Evolutionary conservation across 768 basidiomycete species (phyloP), one percentile per base, ranked within the genome.

Genomic region (Kwoniella newhampshirensis): DNA sequence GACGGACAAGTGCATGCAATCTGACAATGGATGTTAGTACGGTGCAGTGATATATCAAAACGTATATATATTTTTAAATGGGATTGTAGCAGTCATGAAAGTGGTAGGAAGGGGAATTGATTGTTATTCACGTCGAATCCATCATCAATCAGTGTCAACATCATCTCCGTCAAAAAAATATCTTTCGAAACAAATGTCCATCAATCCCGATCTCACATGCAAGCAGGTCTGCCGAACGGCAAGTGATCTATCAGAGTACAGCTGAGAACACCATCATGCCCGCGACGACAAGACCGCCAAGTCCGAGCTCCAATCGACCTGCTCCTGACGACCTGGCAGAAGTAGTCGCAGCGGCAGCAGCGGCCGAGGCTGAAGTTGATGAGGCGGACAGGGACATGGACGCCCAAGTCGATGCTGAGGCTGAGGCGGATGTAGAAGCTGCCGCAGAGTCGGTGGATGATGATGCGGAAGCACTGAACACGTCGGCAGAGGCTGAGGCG

Each of bases 351-450:
- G 59, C 48, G n/a, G 61, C 48, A 20, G 47, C 43, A 17, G 59
- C 44, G 23, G 62, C 56, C 2, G 45, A 42, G 35, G 60, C 27
- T 15, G 62, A 53, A n/a, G n/a, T 28, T 40, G 28, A 39, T 17
- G 32, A 42, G 12, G n/a, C 48, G 45, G 1, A n/a, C n/a, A n/a
- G n/a, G n/a, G n/a, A n/a, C 32, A 32, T 30, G 25, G 41, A 51
- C 25, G n/a, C 51, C 23, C 26, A 41, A 17, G 30, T 41, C 39
- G 37, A 54, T 5, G 51, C 41, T 43, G 44, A 25, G 42, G 58
- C 50, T 18, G 44, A 42, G 25, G 58, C 51, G 40, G 58, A 59
- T 42, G 47, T 53, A 9, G 60, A 54, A 15, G 55, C 39, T 41
- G 58, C 26, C 11, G 40, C 42, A 39, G 51, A 54, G 35, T 39